A percentile compares a stretch with the other conserved stretches of the same genome.
These are phyloP conservation scores for Paecilomyces sp. DNA, from an alignment of 2,329 filamentous ascomycete genomes.

Conservation along the genomic window DNA sequence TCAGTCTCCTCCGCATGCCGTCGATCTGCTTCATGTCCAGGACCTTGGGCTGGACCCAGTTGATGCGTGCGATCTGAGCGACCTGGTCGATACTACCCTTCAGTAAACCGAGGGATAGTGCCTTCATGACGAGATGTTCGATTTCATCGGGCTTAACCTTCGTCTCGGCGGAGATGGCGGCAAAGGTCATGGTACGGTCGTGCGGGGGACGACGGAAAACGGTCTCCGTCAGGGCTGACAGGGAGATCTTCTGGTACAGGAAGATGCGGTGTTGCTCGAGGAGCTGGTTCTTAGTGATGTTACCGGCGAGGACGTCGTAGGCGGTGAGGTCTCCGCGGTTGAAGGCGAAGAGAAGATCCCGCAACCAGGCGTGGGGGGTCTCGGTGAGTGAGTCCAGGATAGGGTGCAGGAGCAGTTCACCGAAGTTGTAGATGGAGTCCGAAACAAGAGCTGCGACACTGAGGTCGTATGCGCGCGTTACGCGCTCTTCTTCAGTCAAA, in stretches of 20 bases:
- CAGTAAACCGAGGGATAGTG: conserved; percentile 84
- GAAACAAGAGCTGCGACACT: conserved; percentile 88
- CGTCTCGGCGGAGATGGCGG: conserved; percentile 81
- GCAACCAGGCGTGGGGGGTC: conserved; percentile 76
- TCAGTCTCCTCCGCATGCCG: conserved; percentile 77
- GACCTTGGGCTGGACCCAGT: conserved; percentile 98
- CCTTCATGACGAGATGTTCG: conserved; percentile 98
- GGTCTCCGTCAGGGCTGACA: conserved; percentile 90
- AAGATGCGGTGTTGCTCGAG: conserved; percentile 74
- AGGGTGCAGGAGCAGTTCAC: conserved; percentile 94
- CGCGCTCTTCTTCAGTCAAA: conserved; percentile 67
- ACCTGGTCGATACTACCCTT: conserved; percentile 95
- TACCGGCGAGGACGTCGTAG: conserved; percentile 74
- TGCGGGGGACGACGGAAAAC: conserved; percentile 95
- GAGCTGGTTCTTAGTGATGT: conserved; percentile 72
- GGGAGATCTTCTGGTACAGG: conserved; percentile 94
- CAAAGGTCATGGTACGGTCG: conserved; percentile 89
- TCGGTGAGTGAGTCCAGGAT: conserved; percentile 79
- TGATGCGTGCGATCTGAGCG: conserved; percentile 85
- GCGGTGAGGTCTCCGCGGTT: conserved; percentile 88
- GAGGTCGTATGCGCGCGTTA: conserved; percentile 81
- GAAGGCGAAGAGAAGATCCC: conserved; percentile 93
- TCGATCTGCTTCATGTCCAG: conserved; percentile 92
- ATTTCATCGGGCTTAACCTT: conserved; percentile 89
- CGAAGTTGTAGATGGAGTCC: conserved; percentile 97